A percentile compares a stretch with the other conserved stretches of the same genome.
These are phyloP conservation scores for Zangia roseola DNA, from an alignment of 768 basidiomycete genomes.

Conservation along the genomic window DNA sequence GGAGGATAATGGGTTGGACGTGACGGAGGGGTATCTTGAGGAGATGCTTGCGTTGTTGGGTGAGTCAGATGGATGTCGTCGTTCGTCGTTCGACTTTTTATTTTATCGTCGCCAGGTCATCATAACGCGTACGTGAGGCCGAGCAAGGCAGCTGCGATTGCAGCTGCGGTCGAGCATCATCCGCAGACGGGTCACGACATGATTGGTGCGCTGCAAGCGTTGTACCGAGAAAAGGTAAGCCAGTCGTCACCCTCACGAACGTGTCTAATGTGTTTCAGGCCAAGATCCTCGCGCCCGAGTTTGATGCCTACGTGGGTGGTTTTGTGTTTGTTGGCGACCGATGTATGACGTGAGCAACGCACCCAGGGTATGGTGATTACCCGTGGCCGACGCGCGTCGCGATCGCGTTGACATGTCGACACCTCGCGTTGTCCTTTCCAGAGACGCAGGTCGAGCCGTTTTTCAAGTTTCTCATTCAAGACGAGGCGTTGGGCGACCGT, in stretches of 20 bases:
- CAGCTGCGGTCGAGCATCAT: conserved; percentile 72
- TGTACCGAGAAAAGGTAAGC: conserved; percentile 80
- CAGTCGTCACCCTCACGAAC: too few species aligned
- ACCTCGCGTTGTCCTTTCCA: conserved; percentile 65
- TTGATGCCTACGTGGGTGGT: conserved; percentile 82
- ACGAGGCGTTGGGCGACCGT: conserved; percentile 86
- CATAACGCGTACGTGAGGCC: conserved; percentile 77
- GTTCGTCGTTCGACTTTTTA: too few species aligned
- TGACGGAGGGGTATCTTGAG: conserved; percentile 60
- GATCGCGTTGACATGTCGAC: conserved; percentile 62
- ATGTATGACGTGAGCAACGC: neutral
- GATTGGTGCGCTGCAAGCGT: conserved; percentile 55
- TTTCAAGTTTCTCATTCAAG: conserved; percentile 84
- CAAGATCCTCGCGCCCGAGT: conserved; percentile 85
- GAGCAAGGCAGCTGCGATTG: conserved; percentile 68
- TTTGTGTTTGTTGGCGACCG: neutral
- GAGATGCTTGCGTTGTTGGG: conserved; percentile 69
- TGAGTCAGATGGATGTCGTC: conserved; percentile 27
- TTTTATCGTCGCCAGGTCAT: conserved; percentile 51
- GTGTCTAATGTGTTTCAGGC: too few species aligned
- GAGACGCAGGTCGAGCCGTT: conserved; percentile 61
- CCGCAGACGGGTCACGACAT: conserved; percentile 53
- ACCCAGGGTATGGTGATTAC: conserved; percentile 89
- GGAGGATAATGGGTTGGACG: conserved; percentile 95
- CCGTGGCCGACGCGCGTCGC: conserved; percentile 87